These are phyloP conservation scores for Aspergillus sp. DNA, from an alignment of 2,329 filamentous ascomycete species.

Conservation along the genomic window DNA sequence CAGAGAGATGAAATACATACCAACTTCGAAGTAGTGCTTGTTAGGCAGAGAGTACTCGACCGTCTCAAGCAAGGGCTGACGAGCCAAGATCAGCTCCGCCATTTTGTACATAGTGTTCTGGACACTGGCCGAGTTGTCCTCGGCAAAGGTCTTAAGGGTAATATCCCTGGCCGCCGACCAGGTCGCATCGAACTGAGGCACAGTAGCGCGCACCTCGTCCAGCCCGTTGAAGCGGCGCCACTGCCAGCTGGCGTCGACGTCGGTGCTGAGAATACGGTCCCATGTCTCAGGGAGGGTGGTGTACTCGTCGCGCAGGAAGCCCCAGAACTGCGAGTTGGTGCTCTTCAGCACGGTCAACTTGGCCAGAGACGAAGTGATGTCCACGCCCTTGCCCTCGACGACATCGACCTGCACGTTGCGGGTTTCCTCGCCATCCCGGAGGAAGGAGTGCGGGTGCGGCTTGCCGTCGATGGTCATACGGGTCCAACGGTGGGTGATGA, in stretches of 20 bases:
- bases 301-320: conserved; percentile 90
- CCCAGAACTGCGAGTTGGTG: conserved; percentile 93
- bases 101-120: conserved; percentile 99
- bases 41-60: conserved; percentile 89
- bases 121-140: conserved; percentile 87
- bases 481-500: conserved; percentile 87
- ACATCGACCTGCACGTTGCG: conserved; percentile 76
- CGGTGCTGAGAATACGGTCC: conserved; percentile 94
- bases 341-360: conserved; percentile 91
- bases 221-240: conserved; percentile 74
- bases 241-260: conserved; percentile 82
- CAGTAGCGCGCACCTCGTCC: conserved; percentile 65
- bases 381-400: conserved; percentile 67
- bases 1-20: conserved; percentile 29
- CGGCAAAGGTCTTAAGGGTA: conserved; percentile 88
- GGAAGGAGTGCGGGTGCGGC: conserved; percentile 93
- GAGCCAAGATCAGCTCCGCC: conserved; percentile 79
- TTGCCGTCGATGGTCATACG: conserved; percentile 84
- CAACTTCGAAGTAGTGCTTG: conserved; percentile 98
- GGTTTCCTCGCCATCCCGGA: conserved; percentile 84
- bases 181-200: conserved; percentile 72
- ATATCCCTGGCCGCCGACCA: conserved; percentile 77
- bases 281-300: conserved; percentile 87
- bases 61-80: conserved; percentile 68
- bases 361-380: conserved; percentile 74